Percentiles rank a stretch among this genome's conserved stretches.
phyloP scores from a whole-genome alignment of 352 stramenopile species.

The Globisporangium abappressorium region DNA sequence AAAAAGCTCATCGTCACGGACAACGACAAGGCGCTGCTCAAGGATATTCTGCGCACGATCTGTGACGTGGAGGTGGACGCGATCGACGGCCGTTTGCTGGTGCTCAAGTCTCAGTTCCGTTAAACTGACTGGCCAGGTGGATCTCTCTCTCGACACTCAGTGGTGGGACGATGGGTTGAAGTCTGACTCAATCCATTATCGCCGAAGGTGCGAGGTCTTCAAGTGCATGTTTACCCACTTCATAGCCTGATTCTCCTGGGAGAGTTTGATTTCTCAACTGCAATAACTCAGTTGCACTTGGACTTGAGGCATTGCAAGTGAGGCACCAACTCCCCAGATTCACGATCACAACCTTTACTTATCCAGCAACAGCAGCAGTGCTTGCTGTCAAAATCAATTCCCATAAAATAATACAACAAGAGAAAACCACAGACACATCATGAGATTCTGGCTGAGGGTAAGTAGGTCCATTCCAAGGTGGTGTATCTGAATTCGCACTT shows the following conservation, averaged over 20 bases:
- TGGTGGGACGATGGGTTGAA: not conserved
- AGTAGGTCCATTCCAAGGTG: not conserved
- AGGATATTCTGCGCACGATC: conserved; percentile 86
- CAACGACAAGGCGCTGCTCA: conserved; percentile 78
- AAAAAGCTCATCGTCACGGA: conserved; percentile 82
- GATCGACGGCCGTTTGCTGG: conserved; percentile 76
- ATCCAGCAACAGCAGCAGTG: not conserved
- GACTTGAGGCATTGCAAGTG: not conserved
- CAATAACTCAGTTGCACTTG: not conserved
- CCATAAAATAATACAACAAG: not conserved
- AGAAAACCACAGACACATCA: not conserved
- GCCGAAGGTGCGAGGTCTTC: not conserved
- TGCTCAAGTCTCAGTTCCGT: conserved; percentile 87
- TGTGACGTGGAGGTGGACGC: conserved; percentile 84
- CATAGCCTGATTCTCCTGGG: not conserved
- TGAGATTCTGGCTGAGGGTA: not conserved
- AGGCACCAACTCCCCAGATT: not conserved
- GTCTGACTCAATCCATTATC: not conserved
- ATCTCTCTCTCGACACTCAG: not conserved
- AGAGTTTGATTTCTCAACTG: not conserved
- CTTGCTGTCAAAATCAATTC: not conserved
- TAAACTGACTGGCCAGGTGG: conserved; percentile 21
- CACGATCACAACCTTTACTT: not conserved
- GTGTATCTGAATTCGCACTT: not conserved
- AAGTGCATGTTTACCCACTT: not conserved